Evolutionary conservation across 2,329 filamentous ascomycete genomes (phyloP), one percentile per base, ranked within the genome.

Genomic region (Davidsoniella eucalypti): DNA sequence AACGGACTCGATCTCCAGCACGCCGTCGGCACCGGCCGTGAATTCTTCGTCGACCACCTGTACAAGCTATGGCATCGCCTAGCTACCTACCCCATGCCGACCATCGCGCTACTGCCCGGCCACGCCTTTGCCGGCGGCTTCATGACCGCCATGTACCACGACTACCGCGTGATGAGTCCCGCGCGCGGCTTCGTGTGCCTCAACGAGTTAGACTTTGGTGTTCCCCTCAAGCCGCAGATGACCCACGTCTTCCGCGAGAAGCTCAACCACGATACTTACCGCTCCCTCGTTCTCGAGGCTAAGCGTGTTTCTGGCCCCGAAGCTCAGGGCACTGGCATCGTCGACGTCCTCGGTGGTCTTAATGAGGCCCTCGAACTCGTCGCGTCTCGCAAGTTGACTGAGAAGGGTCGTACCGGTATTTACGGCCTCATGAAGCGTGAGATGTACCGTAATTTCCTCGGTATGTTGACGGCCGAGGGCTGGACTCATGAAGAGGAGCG

Each of bases 61-160:
- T 52, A 54, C 25, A 41, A 39, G 36, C 44, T 54, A 39, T 52
- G 38, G 45, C 12, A 17, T 46, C 39, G 29, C 44, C 44, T 50
- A 2, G 42, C 7, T 33, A 64, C 65, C 47, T 90, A 79, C 60
- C 83, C 84, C 12, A 87, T 88, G 83, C 85, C 85, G 21, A 92
- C 84, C 2, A 65, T 92, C 46, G 80, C 84, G n/a, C 69, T 87
- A 7, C 60, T 90, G 50, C 87, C 86, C 58, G 85, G 85, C 18
- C 86, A 93, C 63, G 78, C 80, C 50, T 92, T 87, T 62, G 86
- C 85, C 5, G 85, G 77, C 43, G 85, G 83, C n/a, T 69, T 88
- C 54, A 88, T 92, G 80, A 68, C 83, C 8, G 76, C 83, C 52
- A 84, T 87, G 75, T 78, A 83, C 65, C 84, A 88, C 64, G 84